These are phyloP conservation scores for Leptographium wingfieldii DNA, from an alignment of 2,329 filamentous ascomycete genomes.

Conservation along the genomic window DNA sequence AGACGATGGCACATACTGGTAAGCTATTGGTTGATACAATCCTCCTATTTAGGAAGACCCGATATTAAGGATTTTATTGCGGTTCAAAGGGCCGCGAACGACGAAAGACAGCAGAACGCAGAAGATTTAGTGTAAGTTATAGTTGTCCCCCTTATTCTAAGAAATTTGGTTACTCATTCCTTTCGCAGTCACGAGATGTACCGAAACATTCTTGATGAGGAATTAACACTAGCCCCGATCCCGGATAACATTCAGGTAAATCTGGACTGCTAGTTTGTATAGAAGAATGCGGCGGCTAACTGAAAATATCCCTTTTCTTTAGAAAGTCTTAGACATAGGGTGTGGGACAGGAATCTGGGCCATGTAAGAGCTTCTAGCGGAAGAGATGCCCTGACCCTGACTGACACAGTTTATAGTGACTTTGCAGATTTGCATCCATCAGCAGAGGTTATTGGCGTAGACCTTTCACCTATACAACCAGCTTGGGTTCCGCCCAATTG, in stretches of 20 bases:
- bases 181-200: conserved; percentile 26
- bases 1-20: conserved; percentile 3
- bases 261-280: not conserved
- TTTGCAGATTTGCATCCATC: conserved; percentile 22
- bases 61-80: conserved; percentile 21
- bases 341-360: conserved; percentile 35
- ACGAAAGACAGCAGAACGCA: conserved; percentile 33
- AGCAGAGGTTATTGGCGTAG: conserved; percentile 30
- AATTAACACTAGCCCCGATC: conserved; percentile 29
- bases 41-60: too few species aligned
- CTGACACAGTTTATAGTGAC: conserved; percentile 20
- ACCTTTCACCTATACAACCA: conserved; percentile 38
- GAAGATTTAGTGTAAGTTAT: conserved; percentile 26
- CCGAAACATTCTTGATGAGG: conserved; percentile 24
- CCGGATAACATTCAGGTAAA: conserved; percentile 4
- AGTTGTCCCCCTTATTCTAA: too few species aligned
- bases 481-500: conserved; percentile 44
- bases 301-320: not conserved
- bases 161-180: too few species aligned
- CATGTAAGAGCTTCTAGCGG: conserved; percentile 21
- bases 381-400: not conserved
- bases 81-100: conserved; percentile 23
- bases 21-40: too few species aligned
- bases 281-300: not conserved
- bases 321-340: conserved; percentile 32